Conservation (phyloP, 2,329 filamentous ascomycete species). For the Juglanconis juglandina region DNA sequence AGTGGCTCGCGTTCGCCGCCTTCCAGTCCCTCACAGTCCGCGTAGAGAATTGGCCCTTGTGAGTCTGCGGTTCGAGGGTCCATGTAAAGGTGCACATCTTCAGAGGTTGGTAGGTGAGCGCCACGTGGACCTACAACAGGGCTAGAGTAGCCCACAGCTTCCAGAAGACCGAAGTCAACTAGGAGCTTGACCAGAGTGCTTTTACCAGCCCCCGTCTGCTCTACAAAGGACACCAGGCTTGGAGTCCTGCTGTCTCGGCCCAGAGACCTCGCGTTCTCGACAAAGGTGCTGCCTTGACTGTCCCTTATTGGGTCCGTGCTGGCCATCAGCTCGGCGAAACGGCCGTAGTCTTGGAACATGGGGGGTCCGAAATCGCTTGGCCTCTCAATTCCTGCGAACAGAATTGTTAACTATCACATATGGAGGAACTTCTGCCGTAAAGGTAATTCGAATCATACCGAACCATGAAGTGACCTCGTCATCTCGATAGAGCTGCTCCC, state of each 20-base stretch:
- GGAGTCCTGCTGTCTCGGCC: background rate
- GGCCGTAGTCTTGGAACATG: background rate
- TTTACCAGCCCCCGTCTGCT: background rate
- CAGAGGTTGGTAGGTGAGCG: background rate
- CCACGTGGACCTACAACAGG: background rate
- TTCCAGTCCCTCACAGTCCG: constrained; percentile 4
- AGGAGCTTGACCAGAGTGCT: background rate
- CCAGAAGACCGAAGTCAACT: background rate
- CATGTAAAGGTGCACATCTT: background rate
- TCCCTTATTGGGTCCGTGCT: background rate
- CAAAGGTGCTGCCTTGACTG: background rate
- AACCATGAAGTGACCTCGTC: background rate
- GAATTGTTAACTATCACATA: background rate
- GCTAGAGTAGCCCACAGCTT: background rate
- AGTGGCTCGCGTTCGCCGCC: background rate
- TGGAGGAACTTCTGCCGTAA: background rate
- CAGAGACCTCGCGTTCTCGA: background rate
- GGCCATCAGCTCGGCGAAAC: background rate
- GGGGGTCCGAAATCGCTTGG: background rate
- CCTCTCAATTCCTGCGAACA: background rate
- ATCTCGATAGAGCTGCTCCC: background rate
- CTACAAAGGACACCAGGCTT: background rate
- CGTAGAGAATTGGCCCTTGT: background rate
- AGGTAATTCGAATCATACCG: background rate
- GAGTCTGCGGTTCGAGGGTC: background rate